Base-by-base conservation (phyloP, 805 yeast genomes). In the Starmerella floris region DNA sequence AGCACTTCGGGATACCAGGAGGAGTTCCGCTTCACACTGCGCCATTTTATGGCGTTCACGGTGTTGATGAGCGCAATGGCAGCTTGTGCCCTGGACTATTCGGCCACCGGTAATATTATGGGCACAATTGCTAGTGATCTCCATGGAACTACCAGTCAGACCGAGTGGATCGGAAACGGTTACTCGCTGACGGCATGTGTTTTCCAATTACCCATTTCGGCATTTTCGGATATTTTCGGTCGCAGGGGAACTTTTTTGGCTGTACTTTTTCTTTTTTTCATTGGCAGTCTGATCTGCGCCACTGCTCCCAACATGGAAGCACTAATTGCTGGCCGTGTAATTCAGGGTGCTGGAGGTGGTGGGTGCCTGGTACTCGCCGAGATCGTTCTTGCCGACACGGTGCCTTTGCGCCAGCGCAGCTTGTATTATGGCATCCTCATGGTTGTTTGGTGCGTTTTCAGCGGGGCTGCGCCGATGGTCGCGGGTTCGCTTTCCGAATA, bases 291-390 rank as follows among this genome's bases (percentile, higher is more conserved):
- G 41, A 59, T 78, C 5, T 62, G 72, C 37, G 83, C 74, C 1
- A 57, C 76, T 1, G 62, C 83, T 0, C 63, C 56, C 9, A 63
- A 65, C 27, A 76, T 80, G 75, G 62, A 68, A 41, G 70, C 72
- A 67, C 58, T 81, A 37, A 76, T 80, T 45, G 83, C 76, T 3
- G 87, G 84, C 1, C 66, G 88, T 53, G 76, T 74, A 6, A 61
- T 80, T 19, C 74, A 76, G 41, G 91, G 91, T 40, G 55, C 75
- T 27, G 88, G 87, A 15, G 84, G 77, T 9, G 79, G 82, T 30
- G 81, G 81, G 22, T 68, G 78, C 37, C 76, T 73, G 51, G 64
- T 77, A 1, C 61, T 76, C 58, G 71, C 69, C 4, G 66, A 71
- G 46, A 72, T 78, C 25, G 71, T 79, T 23, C 62, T 71, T 10